Evolutionary conservation across 2,329 filamentous ascomycete species (phyloP), one percentile per base, ranked within the genome.

Genomic region (Aspergillus clavatus): DNA sequence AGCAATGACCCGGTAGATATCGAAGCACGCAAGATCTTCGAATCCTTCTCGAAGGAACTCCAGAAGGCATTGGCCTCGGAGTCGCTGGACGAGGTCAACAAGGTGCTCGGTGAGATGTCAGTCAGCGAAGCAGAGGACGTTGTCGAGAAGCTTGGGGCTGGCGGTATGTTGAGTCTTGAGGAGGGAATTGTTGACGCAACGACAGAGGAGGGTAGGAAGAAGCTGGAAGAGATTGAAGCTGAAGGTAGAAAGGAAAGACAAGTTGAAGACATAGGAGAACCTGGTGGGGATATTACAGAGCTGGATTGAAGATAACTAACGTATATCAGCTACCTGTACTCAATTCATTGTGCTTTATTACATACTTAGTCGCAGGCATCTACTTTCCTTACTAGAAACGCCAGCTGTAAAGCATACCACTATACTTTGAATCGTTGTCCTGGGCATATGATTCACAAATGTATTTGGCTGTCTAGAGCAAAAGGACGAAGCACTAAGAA

Each of bases 131-230:
- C 89, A 0, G 89, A 95, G 68, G 84, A 89, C 56, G 73, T 95
- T 39, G 87, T 95, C 14, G 85, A 83, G 56, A 80, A 89, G 62
- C 72, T 95, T 50, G 82, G 88, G 23, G 79, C 93, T 72, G 89
- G 89, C 12, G 88, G 87, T 28, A 91, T 96, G 75, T 70, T 98
- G 54, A 95, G 87, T 65, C 68, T 98, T 40, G 89, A 97, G 66
- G 84, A 95, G 62, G 84, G 94, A 40, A 89, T 98, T 41, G 94
- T 98, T 56, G 93, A 98, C 70, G 88, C 89, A 1, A 98, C 89
- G 37, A 95, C 91, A 2, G 84, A 89, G 62, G 84, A 93, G 64
- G 90, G 90, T 3, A 79, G 84, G 73, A 80, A 83, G 65, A 83
- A 83, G 62, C 75, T 91, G 57, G 84, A 86, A 70, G 81, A 89